Conservation (phyloP, 2,329 filamentous ascomycete genomes). For the Lasiodiplodia theobromae region DNA sequence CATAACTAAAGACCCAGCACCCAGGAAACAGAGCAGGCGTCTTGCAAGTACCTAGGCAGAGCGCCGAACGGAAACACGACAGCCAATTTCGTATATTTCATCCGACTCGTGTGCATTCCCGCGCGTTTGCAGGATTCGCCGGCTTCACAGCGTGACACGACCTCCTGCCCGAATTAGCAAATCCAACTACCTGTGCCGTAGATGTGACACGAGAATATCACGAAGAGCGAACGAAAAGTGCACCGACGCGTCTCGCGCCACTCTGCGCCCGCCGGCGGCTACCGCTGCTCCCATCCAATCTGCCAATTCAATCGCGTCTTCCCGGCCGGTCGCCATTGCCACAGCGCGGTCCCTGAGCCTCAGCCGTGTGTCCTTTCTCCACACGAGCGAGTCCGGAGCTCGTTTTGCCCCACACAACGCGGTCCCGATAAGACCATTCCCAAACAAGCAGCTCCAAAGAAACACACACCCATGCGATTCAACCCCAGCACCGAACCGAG, state of each 20-base stretch:
- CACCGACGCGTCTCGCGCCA: neutral
- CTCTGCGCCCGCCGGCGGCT: neutral
- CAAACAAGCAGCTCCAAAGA: slow-evolving; percentile 16
- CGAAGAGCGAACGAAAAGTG: neutral
- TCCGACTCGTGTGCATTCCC: neutral
- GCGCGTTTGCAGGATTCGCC: neutral
- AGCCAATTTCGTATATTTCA: neutral
- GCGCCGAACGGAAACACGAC: neutral
- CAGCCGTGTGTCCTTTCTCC: neutral
- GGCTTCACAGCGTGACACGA: neutral
- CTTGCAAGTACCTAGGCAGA: no score
- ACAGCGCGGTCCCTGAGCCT: neutral
- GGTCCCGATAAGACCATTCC: slow-evolving; percentile 19
- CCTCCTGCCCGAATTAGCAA: slow-evolving; percentile 15
- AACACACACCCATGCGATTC: neutral
- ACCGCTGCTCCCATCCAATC: neutral
- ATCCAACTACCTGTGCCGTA: neutral
- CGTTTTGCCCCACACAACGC: neutral
- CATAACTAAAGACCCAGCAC: no score
- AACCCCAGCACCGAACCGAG: neutral
- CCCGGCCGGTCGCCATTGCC: neutral
- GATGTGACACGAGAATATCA: neutral
- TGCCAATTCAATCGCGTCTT: neutral
- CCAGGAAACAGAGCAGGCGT: neutral
- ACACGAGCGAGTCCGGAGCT: slow-evolving; percentile 2